These are phyloP conservation scores for Teratosphaeria gauchensis DNA, from an alignment of 2,329 filamentous ascomycete species.

Conservation along the genomic window DNA sequence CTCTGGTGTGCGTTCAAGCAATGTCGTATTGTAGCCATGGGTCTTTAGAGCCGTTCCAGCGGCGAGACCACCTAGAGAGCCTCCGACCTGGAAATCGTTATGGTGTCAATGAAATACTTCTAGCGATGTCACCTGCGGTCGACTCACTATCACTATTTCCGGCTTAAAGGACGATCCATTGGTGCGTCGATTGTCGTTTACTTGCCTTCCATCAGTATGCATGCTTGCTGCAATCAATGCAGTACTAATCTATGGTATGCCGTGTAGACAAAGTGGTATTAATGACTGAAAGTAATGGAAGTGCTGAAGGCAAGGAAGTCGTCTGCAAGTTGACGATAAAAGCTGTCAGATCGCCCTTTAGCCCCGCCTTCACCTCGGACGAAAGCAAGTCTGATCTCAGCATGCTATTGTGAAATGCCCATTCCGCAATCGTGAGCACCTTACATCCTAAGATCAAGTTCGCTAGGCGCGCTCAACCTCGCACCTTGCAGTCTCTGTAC, in stretches of 20 bases:
- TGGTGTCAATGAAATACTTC: not conserved
- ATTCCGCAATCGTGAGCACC: no score
- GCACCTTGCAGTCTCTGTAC: no score
- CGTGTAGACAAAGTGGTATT: not conserved
- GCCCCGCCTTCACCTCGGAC: not conserved
- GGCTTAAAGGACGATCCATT: constrained; percentile 4
- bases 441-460: not conserved
- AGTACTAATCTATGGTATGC: not conserved
- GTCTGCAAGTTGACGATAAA: not conserved
- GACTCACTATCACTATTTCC: constrained; percentile 15
- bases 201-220: not conserved
- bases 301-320: not conserved
- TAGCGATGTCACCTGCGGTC: not conserved
- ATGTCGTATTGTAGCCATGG: constrained; percentile 20
- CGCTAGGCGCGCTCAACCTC: not conserved
- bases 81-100: constrained; percentile 16
- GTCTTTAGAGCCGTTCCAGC: constrained; percentile 18
- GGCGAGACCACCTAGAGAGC: constrained; percentile 20
- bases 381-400: not conserved
- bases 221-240: not conserved
- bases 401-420: not conserved
- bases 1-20: constrained; percentile 33
- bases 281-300: not conserved
- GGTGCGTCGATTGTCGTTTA: not conserved
- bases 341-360: not conserved